Evolutionary conservation across 2,329 filamentous ascomycete species (phyloP).

Genomic region (Graphilbum fragrans): DNA sequence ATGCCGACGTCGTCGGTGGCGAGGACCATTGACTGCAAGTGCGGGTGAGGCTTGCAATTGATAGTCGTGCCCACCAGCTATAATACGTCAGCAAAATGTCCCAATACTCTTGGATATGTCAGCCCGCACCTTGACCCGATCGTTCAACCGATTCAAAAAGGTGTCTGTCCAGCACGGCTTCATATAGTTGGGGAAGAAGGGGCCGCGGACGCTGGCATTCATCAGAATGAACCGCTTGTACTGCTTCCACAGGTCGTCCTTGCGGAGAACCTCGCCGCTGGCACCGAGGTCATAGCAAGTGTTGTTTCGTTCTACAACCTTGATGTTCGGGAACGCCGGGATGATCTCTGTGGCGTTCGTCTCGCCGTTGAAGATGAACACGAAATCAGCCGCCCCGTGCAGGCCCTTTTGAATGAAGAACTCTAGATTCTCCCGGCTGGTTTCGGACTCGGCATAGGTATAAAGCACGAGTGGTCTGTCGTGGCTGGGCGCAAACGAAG

Average conservation of each 20-base stretch:
- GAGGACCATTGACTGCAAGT: conserved; percentile 25
- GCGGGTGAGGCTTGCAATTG: conserved; percentile 21
- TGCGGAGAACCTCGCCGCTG: conserved; percentile 20
- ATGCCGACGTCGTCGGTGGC: conserved; percentile 26
- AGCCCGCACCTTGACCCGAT: conserved; percentile 15
- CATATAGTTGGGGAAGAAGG: conserved; percentile 23
- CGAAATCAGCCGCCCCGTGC: conserved; percentile 23
- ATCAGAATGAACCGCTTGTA: conserved; percentile 24
- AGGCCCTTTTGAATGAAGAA: conserved; percentile 25
- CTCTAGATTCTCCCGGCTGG: conserved; percentile 18
- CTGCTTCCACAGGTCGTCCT: conserved; percentile 18
- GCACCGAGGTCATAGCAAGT: conserved; percentile 24
- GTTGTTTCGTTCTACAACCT: conserved; percentile 17
- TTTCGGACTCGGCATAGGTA: conserved; percentile 21
- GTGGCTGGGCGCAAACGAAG: background rate
- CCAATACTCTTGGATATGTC: no score
- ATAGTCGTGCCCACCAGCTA: conserved; percentile 22
- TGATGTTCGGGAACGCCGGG: conserved; percentile 19
- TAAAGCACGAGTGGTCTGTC: conserved; percentile 19
- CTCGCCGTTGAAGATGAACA: conserved; percentile 26
- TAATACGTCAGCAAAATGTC: background rate
- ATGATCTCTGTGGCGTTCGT: conserved; percentile 15
- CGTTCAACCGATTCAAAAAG: conserved; percentile 18
- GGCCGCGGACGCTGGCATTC: conserved; percentile 22
- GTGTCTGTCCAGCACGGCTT: conserved; percentile 23